Evolutionary conservation across 441 rosid genomes (phyloP).

Genomic region (Populus hybrid): DNA sequence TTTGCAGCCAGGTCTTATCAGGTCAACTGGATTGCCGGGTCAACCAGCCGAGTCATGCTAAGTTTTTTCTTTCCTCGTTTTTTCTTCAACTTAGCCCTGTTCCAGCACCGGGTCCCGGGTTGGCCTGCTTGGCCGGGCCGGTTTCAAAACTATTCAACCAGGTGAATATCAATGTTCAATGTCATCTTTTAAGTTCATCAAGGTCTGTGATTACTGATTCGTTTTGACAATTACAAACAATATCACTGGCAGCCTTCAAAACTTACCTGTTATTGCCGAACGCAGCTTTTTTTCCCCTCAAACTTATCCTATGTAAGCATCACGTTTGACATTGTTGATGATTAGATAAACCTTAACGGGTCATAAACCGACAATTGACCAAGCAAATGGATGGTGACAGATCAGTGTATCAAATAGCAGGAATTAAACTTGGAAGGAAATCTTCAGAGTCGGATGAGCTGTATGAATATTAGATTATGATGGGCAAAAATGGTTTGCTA

Average conservation of each 20-base stretch:
- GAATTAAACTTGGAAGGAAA: neutral
- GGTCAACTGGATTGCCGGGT: too few relatives aligned
- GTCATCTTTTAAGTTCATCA: neutral
- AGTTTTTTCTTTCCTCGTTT: too few relatives aligned
- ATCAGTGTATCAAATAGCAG: neutral
- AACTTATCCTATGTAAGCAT: neutral
- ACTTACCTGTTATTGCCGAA: neutral
- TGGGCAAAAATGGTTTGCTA: slow-evolving; percentile 7
- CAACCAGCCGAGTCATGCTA: too few relatives aligned
- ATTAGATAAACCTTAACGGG: neutral
- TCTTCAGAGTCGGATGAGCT: neutral
- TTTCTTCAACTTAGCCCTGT: too few relatives aligned
- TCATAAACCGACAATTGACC: neutral
- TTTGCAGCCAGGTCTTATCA: too few relatives aligned
- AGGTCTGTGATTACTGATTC: neutral
- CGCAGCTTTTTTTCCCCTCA: too few relatives aligned
- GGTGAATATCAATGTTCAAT: neutral
- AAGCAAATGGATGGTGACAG: neutral
- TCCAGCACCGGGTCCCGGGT: too few relatives aligned
- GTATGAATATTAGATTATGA: neutral
- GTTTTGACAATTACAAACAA: neutral
- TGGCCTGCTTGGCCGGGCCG: too few relatives aligned
- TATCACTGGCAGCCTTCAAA: neutral
- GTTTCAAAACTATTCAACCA: too few relatives aligned
- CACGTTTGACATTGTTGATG: neutral